These are phyloP conservation scores for Naganishia onofrii DNA, from an alignment of 768 basidiomycete genomes.

Conservation along the genomic window DNA sequence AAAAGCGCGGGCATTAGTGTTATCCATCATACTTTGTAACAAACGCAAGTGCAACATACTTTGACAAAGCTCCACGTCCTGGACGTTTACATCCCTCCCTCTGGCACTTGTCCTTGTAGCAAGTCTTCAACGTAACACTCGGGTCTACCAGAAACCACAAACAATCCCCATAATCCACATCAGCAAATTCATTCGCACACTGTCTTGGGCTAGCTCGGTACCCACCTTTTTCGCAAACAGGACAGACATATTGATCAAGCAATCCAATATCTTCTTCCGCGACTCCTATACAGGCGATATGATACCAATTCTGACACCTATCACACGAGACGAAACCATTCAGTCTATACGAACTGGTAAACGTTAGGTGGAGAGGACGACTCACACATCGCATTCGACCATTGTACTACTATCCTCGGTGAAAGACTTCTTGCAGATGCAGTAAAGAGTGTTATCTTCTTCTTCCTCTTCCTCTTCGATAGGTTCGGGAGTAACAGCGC, in stretches of 20 bases:
- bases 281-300: slow-evolving; percentile 42
- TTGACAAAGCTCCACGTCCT: slow-evolving; percentile 19
- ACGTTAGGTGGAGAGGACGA: not conserved
- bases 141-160: not conserved
- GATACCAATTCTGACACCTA: slow-evolving; percentile 50
- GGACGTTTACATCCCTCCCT: slow-evolving; percentile 20
- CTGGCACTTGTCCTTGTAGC: slow-evolving; percentile 25
- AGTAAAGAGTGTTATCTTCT: slow-evolving; percentile 37
- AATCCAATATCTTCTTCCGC: slow-evolving; percentile 39
- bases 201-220: not conserved
- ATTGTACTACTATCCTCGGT: slow-evolving; percentile 43
- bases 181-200: not conserved
- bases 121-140: slow-evolving; percentile 7
- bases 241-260: slow-evolving; percentile 45
- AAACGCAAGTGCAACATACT: not conserved
- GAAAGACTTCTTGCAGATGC: slow-evolving; percentile 43
- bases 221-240: slow-evolving; percentile 44
- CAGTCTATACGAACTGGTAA: not conserved
- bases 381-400: slow-evolving; percentile 45
- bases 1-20: not conserved
- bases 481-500: slow-evolving; percentile 11
- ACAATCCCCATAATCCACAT: not conserved
- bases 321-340: not conserved
- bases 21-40: not conserved
- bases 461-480: slow-evolving; percentile 21